phyloP scores from a whole-genome alignment of 495 filamentous ascomycete species.

The Penicillium lividum region DNA sequence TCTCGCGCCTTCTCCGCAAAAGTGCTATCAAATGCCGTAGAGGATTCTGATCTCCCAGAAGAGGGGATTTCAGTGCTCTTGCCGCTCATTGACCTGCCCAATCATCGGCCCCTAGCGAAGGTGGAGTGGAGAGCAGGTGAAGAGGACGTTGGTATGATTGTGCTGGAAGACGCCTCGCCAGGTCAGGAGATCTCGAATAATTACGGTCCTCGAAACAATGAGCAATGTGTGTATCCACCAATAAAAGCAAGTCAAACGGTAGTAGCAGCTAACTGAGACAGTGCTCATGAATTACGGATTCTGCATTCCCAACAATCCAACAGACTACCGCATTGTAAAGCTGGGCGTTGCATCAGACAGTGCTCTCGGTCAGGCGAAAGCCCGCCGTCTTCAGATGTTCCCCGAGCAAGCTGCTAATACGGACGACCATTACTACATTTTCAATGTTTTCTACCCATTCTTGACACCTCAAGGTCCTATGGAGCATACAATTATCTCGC shows the following conservation, averaged over 20 bases:
- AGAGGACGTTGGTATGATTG: constrained; percentile 48
- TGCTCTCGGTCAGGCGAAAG: constrained; percentile 40
- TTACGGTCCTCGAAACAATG: constrained; percentile 68
- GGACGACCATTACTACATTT: constrained; percentile 50
- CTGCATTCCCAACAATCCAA: constrained; percentile 56
- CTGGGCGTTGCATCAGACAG: constrained; percentile 44
- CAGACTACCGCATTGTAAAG: constrained; percentile 53
- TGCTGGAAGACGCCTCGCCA: constrained; percentile 45
- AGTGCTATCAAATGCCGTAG: constrained; percentile 43
- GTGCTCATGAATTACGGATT: constrained; percentile 72
- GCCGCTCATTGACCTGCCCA: constrained; percentile 61
- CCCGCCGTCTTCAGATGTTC: constrained; percentile 36
- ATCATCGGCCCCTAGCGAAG: constrained; percentile 58
- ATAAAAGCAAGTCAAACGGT: neutral
- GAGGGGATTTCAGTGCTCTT: constrained; percentile 55
- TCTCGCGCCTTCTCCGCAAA: constrained; percentile 56
- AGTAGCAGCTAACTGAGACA: constrained; percentile 17
- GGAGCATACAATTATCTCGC: constrained; percentile 49
- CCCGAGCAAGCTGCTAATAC: constrained; percentile 29
- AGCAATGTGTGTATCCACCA: constrained; percentile 52
- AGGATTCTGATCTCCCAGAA: constrained; percentile 32
- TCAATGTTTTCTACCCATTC: constrained; percentile 47
- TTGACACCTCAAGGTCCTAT: constrained; percentile 34
- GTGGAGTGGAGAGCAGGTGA: constrained; percentile 61
- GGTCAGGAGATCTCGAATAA: constrained; percentile 66